Conservation (phyloP, 306 rosid species). For the Senna siamea region DNA sequence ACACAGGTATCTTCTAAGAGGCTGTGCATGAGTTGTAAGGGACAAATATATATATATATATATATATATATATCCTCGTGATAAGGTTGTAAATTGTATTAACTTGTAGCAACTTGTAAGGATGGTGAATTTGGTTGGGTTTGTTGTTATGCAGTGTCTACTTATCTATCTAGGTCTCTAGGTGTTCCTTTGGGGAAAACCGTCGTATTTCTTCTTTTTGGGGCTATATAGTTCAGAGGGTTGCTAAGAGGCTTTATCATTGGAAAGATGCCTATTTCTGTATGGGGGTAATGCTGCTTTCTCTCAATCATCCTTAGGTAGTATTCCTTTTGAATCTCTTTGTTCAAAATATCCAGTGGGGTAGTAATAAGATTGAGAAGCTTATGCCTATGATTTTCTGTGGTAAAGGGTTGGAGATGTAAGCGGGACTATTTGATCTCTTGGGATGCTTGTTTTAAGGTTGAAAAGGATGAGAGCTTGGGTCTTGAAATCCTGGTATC, state of each 20-base stretch:
- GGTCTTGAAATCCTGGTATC: not conserved
- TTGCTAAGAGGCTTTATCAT: not conserved
- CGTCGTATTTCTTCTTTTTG: not conserved
- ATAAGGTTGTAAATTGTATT: not conserved
- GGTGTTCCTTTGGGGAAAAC: not conserved
- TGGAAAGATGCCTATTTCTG: not conserved
- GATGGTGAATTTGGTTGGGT: not conserved
- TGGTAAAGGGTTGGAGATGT: not conserved
- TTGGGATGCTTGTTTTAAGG: not conserved
- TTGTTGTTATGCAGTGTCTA: not conserved
- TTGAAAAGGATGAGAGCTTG: not conserved
- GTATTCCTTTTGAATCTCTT: not conserved
- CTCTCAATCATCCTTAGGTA: not conserved
- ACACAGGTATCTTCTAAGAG: slow-evolving; percentile 61
- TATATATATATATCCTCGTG: not conserved
- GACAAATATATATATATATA: too few relatives aligned
- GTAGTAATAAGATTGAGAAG: not conserved
- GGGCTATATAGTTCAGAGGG: not conserved
- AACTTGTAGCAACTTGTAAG: not conserved
- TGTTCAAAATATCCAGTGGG: not conserved
- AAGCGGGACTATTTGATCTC: not conserved
- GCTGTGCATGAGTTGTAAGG: slow-evolving; percentile 3
- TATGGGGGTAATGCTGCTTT: not conserved
- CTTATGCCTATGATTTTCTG: not conserved
- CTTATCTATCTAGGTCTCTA: not conserved